Base-by-base conservation (phyloP, 2,329 filamentous ascomycete species). In the Neocucurbitaria cava region DNA sequence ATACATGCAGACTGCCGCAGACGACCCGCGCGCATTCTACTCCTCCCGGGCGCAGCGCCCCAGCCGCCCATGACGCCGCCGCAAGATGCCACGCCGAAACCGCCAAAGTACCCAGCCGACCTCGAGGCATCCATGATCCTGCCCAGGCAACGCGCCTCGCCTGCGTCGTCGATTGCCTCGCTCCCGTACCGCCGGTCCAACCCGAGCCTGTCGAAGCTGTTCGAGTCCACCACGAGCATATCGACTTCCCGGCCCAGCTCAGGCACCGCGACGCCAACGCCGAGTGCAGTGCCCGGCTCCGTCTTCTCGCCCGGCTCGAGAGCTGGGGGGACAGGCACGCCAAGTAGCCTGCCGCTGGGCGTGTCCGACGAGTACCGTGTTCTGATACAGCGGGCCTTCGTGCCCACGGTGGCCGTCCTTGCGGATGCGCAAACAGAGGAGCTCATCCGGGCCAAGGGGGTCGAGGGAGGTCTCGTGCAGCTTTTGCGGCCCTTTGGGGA, bases 401-500 rank as follows among this genome's bases (percentile, higher is more conserved):
- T 94, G 13, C 96, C 95, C 1, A 90, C 95, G 59, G 87, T 99
- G 41, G 91, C 90, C 6, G 86, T 99, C 24, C 89, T 93, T 64
- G 86, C 92, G n/a, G 96, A 94, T 13, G 80, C 85, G 15, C 94
- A 98, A 71, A 95, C 92, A 0, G 90, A 97, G 70, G 84, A 88
- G 52, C 78, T 99, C 54, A 83, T 92, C 49, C 83, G 82, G 54
- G 87, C 89, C 60, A 99, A 99, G 77, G 96, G 96, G 0, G 91
- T 98, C 62, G 81, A 86, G 35, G 84, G 87, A 40, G 93, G 94
- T 0, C 82, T 99, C 44, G 88, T 92, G 81, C 90, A 96, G 74
- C 79, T 99, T 21, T 78, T 99, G 51, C 83, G 94, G 46, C 94
- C 95, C 0, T 99, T 96, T 78, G 95, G 95, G 26, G 95, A 99